These are phyloP conservation scores for Pleurotus sapidus DNA, from an alignment of 768 basidiomycete species.

Conservation along the genomic window DNA sequence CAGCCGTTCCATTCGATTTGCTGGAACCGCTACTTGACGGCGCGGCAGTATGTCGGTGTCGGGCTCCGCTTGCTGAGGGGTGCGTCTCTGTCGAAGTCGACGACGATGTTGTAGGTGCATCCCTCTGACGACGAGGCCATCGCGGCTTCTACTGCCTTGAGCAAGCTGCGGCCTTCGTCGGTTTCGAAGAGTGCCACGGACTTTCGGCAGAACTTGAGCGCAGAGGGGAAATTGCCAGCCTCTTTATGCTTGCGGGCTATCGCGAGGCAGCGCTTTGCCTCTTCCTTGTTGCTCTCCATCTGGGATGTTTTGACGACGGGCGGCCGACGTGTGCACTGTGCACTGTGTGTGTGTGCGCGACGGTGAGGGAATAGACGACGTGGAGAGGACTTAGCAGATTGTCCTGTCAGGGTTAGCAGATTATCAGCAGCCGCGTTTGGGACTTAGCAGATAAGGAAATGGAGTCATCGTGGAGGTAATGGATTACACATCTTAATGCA, in stretches of 20 bases:
- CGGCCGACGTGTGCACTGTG: conserved; percentile 2
- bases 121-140: conserved; percentile 39
- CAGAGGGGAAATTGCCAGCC: conserved; percentile 68
- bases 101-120: conserved; percentile 35
- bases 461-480: not conserved
- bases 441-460: not conserved
- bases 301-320: not conserved
- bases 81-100: conserved; percentile 59
- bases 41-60: conserved; percentile 50
- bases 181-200: conserved; percentile 81
- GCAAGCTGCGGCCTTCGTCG: conserved; percentile 65
- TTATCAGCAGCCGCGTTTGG: not conserved
- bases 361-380: conserved; percentile 1
- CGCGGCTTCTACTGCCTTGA: conserved; percentile 63
- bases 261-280: conserved; percentile 76
- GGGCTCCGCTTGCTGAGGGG: conserved; percentile 70
- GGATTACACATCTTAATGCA: not conserved
- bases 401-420: not conserved
- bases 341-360: not conserved
- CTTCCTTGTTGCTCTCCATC: conserved; percentile 88
- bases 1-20: conserved; percentile 45
- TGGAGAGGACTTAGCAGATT: conserved; percentile 1
- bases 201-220: conserved; percentile 88
- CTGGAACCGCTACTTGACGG: conserved; percentile 19
- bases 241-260: conserved; percentile 78